Conservation (phyloP, 257 asterid genomes). For the Lavandula angustifolia region DNA sequence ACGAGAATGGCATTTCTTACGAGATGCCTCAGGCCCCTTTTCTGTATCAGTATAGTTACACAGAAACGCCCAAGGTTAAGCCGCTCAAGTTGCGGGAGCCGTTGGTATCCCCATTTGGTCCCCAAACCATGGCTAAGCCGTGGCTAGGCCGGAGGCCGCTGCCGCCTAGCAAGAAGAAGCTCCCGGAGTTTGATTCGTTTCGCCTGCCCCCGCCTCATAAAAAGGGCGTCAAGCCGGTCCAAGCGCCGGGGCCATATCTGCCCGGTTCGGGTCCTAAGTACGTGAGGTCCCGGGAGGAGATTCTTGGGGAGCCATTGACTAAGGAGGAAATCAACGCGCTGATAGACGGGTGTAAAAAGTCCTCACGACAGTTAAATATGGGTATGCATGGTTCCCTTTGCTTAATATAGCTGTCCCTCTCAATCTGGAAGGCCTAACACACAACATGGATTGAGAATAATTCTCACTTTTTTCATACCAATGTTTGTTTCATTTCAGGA, state of each 20-base stretch:
- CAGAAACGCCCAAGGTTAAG: slow-evolving; percentile 88
- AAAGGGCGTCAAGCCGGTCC: slow-evolving; percentile 94
- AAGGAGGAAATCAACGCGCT: slow-evolving; percentile 69
- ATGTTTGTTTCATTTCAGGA: slow-evolving; percentile 46
- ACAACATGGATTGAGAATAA: too few relatives aligned
- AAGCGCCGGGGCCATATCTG: slow-evolving; percentile 89
- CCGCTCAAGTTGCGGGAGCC: slow-evolving; percentile 85
- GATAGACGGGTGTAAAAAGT: slow-evolving; percentile 50
- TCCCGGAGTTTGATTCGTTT: slow-evolving; percentile 88
- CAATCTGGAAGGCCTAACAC: too few relatives aligned
- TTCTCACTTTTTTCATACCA: neutral
- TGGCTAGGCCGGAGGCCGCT: slow-evolving; percentile 87
- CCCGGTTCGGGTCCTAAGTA: slow-evolving; percentile 83
- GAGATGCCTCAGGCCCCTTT: slow-evolving; percentile 83
- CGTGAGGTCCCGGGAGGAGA: slow-evolving; percentile 65
- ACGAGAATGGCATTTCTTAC: slow-evolving; percentile 72
- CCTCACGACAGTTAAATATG: slow-evolving; percentile 71
- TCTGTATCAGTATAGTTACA: slow-evolving; percentile 87
- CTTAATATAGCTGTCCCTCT: too few relatives aligned
- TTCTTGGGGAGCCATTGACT: slow-evolving; percentile 77
- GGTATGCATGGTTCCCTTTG: slow-evolving; percentile 41
- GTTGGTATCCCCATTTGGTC: slow-evolving; percentile 82
- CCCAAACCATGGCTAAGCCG: slow-evolving; percentile 73
- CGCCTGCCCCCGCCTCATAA: slow-evolving; percentile 76
- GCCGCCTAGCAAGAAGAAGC: slow-evolving; percentile 74